These are phyloP conservation scores for Echites panduratus DNA, from an alignment of 257 asterid genomes.

Conservation along the genomic window DNA sequence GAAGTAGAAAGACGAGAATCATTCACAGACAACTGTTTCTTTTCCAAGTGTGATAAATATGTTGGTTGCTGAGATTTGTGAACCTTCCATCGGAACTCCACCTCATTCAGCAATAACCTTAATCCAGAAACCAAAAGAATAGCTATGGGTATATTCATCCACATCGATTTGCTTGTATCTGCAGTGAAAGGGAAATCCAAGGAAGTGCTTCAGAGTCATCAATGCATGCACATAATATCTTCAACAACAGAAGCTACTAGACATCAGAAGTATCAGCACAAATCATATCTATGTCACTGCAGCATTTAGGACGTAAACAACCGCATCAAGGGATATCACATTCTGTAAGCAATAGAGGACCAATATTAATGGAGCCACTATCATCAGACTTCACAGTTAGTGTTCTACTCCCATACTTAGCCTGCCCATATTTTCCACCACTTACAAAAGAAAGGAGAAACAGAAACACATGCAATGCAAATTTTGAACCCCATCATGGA, in stretches of 20 bases:
- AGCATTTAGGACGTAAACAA: not conserved
- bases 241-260: not conserved
- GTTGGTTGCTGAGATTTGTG: conserved; percentile 42
- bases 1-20: conserved; percentile 76
- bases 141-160: conserved; percentile 88
- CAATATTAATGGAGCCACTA: not conserved
- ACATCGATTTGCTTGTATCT: conserved; percentile 95
- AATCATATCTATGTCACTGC: not conserved
- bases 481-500: not conserved
- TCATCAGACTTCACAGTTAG: not conserved
- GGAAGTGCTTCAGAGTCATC: conserved; percentile 7
- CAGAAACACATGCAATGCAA: not conserved
- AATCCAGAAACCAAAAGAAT: conserved; percentile 71
- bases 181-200: conserved; percentile 28
- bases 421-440: not conserved
- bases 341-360: not conserved
- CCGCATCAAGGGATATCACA: not conserved
- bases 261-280: not conserved
- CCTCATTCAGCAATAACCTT: conserved; percentile 65
- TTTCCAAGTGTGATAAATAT: conserved; percentile 74
- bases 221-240: not conserved
- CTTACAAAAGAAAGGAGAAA: not conserved
- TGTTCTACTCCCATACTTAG: not conserved
- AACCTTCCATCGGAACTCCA: conserved; percentile 77
- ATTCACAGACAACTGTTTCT: conserved; percentile 79